Conservation (phyloP, 345 rosid species). For the Jatropha curcas region DNA sequence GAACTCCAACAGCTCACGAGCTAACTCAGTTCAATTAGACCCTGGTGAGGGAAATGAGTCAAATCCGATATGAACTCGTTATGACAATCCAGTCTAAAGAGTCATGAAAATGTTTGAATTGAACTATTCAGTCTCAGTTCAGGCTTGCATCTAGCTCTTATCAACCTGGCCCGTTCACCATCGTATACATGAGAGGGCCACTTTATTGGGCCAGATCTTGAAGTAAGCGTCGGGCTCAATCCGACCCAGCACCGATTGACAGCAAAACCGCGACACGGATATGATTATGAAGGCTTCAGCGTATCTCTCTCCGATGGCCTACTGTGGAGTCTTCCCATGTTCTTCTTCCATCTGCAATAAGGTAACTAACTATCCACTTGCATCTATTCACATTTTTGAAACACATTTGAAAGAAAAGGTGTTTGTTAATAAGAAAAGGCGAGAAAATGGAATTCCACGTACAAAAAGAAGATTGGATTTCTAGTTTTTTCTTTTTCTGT, state of each 20-base stretch:
- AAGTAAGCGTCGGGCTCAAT: not conserved
- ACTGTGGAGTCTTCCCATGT: not conserved
- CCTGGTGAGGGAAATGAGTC: no score
- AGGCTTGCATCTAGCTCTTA: no score
- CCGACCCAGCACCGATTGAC: not conserved
- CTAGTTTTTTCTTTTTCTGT: not conserved
- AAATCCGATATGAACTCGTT: no score
- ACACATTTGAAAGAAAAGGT: no score
- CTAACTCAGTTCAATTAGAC: no score
- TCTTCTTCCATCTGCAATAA: constrained; percentile 5
- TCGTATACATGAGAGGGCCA: not conserved
- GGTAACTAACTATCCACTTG: not conserved
- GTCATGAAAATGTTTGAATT: no score
- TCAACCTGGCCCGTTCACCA: no score
- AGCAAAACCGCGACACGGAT: not conserved
- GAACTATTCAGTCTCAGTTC: no score
- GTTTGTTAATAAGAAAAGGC: constrained; percentile 1
- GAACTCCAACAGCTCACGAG: no score
- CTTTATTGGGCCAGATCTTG: not conserved
- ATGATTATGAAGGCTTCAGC: not conserved
- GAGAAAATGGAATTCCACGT: not conserved
- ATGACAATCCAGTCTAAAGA: no score
- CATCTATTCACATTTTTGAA: not conserved
- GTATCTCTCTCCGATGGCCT: not conserved
- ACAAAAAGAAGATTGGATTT: not conserved